These are phyloP conservation scores for Aspergillus diversus DNA, from an alignment of 495 filamentous ascomycete species.

Conservation along the genomic window DNA sequence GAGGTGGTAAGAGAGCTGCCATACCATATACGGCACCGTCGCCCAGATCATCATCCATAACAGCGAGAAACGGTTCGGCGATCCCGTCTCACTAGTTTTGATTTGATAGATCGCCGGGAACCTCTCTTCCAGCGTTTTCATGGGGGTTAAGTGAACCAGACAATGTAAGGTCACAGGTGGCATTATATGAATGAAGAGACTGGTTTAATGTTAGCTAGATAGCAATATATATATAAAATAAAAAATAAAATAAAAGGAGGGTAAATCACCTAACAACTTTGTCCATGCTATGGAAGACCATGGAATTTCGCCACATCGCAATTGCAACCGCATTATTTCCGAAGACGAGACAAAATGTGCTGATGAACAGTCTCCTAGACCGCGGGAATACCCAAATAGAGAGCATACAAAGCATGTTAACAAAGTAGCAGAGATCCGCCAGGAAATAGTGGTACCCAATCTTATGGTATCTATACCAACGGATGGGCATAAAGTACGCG, in stretches of 20 bases:
- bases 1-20: slow-evolving; percentile 91
- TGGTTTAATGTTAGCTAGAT: slow-evolving; percentile 34
- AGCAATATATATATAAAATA: background rate
- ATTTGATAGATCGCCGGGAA: slow-evolving; percentile 89
- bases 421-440: slow-evolving; percentile 96
- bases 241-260: too few relatives aligned
- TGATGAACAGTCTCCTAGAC: slow-evolving; percentile 91
- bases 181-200: slow-evolving; percentile 98
- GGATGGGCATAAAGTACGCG: slow-evolving; percentile 94
- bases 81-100: slow-evolving; percentile 69
- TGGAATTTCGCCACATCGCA: slow-evolving; percentile 98
- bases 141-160: slow-evolving; percentile 78
- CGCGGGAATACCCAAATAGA: slow-evolving; percentile 88
- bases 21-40: slow-evolving; percentile 85
- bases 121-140: slow-evolving; percentile 63
- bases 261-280: slow-evolving; percentile 77
- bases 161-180: slow-evolving; percentile 91
- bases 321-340: slow-evolving; percentile 98
- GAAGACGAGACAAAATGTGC: slow-evolving; percentile 87
- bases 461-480: slow-evolving; percentile 86
- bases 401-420: slow-evolving; percentile 83
- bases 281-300: slow-evolving; percentile 97
- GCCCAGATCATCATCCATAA: slow-evolving; percentile 90
- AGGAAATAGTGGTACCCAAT: slow-evolving; percentile 96
- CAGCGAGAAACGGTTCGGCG: slow-evolving; percentile 77